Percentiles rank a stretch among this genome's conserved stretches.
Conservation (phyloP, 495 filamentous ascomycete genomes). For the Terfezia claveryi region DNA sequence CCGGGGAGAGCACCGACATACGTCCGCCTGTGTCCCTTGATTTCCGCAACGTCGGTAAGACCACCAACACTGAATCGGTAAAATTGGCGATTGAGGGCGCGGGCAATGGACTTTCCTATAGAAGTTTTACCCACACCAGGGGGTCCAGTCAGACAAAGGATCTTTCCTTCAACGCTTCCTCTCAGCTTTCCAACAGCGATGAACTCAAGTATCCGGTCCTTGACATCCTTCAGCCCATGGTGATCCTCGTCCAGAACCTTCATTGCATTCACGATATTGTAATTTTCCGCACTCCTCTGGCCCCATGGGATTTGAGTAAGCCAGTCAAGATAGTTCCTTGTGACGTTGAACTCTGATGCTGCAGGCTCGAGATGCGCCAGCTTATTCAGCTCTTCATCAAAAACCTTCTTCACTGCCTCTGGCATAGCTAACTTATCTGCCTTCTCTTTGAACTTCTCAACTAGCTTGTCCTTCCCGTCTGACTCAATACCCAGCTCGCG, state of each 20-base stretch:
- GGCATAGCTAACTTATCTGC: slow-evolving; percentile 89
- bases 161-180: slow-evolving; percentile 96
- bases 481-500: slow-evolving; percentile 89
- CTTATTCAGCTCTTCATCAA: slow-evolving; percentile 95
- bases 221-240: slow-evolving; percentile 93
- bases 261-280: slow-evolving; percentile 77
- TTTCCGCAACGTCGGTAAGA: slow-evolving; percentile 94
- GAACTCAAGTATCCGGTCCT: slow-evolving; percentile 95
- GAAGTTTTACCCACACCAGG: slow-evolving; percentile 93
- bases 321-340: slow-evolving; percentile 98
- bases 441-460: slow-evolving; percentile 94
- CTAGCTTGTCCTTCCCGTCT: slow-evolving; percentile 91
- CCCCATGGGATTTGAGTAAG: slow-evolving; percentile 97
- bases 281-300: slow-evolving; percentile 86
- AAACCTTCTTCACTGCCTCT: slow-evolving; percentile 85
- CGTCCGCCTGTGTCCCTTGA: slow-evolving; percentile 91
- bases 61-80: slow-evolving; percentile 97
- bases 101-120: slow-evolving; percentile 93
- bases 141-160: slow-evolving; percentile 90
- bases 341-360: slow-evolving; percentile 96
- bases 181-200: slow-evolving; percentile 95
- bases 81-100: slow-evolving; percentile 84
- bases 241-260: slow-evolving; percentile 90
- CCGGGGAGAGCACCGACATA: slow-evolving; percentile 94
- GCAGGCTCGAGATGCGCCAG: slow-evolving; percentile 83